Conservation (phyloP, 805 yeast species). For the Nakazawaea populi region DNA sequence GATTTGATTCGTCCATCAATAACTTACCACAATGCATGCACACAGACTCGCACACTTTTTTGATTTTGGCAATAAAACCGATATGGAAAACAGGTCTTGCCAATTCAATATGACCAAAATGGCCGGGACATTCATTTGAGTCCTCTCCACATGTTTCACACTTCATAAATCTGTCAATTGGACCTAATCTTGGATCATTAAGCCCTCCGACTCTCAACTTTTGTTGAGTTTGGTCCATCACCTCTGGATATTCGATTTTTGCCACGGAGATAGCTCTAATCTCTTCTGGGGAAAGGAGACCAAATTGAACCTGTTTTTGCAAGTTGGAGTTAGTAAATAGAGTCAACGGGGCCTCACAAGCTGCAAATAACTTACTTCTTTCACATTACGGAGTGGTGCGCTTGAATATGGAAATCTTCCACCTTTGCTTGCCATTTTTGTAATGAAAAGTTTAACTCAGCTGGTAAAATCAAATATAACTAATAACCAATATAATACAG, state of each 20-base stretch:
- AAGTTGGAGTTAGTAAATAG: slow-evolving; percentile 11
- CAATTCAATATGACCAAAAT: slow-evolving; percentile 96
- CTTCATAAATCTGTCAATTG: slow-evolving; percentile 93
- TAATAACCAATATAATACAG: slow-evolving; percentile 2
- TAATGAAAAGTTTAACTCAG: not conserved
- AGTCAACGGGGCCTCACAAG: not conserved
- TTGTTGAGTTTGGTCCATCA: slow-evolving; percentile 97
- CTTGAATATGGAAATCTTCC: slow-evolving; percentile 81
- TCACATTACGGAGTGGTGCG: slow-evolving; percentile 95
- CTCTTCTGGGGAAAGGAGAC: slow-evolving; percentile 96
- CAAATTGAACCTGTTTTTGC: slow-evolving; percentile 72
- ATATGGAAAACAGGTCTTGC: slow-evolving; percentile 99
- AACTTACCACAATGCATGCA: slow-evolving; percentile 99
- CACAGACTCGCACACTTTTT: slow-evolving; percentile 91
- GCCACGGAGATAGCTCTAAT: slow-evolving; percentile 96
- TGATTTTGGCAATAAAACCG: slow-evolving; percentile 89
- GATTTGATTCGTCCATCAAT: slow-evolving; percentile 76
- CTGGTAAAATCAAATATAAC: not conserved
- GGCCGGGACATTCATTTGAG: slow-evolving; percentile 99
- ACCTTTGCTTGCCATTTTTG: slow-evolving; percentile 10
- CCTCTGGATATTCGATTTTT: slow-evolving; percentile 96
- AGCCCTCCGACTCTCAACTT: slow-evolving; percentile 96
- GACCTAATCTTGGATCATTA: slow-evolving; percentile 95
- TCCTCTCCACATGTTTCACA: slow-evolving; percentile 99
- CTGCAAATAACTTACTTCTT: slow-evolving; percentile 61